A percentile compares a stretch with the other conserved stretches of the same genome.
These are phyloP conservation scores for Breviolum minutum DNA, from an alignment of 73 alveolate genomes.

Conservation along the genomic window DNA sequence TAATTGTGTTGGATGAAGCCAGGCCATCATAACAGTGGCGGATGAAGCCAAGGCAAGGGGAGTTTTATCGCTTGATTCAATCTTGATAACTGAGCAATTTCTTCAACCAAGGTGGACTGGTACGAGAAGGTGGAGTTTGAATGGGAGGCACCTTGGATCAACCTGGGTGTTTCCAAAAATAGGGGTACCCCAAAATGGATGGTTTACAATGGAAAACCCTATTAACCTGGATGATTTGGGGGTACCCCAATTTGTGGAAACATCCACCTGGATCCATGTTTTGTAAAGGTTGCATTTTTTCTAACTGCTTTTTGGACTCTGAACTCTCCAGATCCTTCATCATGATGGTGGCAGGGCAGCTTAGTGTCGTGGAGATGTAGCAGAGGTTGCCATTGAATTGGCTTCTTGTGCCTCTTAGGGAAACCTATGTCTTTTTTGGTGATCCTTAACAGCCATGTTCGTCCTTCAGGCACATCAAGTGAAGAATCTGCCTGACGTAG, in stretches of 20 bases:
- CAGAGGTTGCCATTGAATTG: not conserved
- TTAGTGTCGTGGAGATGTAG: not conserved
- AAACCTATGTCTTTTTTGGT: no score
- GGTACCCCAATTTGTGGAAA: no score
- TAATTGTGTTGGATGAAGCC: not conserved
- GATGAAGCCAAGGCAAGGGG: conserved; percentile 6
- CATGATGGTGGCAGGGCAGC: not conserved
- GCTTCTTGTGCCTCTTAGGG: not conserved
- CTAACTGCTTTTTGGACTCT: not conserved
- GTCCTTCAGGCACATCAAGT: conserved; percentile 12
- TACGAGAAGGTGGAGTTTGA: conserved; percentile 59
- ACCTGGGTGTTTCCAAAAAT: no score
- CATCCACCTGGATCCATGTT: not conserved
- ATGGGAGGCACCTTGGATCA: conserved; percentile 51
- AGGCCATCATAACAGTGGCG: conserved; percentile 34
- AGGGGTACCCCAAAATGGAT: no score
- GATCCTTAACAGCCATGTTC: not conserved
- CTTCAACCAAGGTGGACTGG: conserved; percentile 24
- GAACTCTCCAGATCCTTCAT: not conserved
- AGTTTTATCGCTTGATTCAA: not conserved
- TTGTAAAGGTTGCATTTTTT: not conserved
- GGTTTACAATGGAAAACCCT: no score
- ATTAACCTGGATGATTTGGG: no score
- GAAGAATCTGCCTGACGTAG: conserved; percentile 28
- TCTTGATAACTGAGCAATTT: not conserved